phyloP scores from a whole-genome alignment of 129 eudicot species.

The Chrysanthemum lavandulifolium region DNA sequence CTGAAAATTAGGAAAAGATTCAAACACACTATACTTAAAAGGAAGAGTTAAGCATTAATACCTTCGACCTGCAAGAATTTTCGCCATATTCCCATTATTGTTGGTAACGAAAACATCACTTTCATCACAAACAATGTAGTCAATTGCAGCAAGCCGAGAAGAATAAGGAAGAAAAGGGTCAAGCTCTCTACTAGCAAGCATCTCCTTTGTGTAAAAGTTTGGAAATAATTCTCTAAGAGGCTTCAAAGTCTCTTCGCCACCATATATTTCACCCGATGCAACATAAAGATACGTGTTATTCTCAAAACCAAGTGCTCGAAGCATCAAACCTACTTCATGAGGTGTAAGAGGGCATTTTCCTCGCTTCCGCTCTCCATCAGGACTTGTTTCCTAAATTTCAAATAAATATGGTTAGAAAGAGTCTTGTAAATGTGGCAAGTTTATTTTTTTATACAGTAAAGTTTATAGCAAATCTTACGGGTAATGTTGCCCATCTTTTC shows the following conservation, averaged over 20 bases:
- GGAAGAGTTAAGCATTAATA: slow-evolving; percentile 25
- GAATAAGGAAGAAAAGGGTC: slow-evolving; percentile 80
- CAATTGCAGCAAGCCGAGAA: slow-evolving; percentile 91
- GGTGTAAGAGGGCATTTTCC: slow-evolving; percentile 98
- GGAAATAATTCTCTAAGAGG: slow-evolving; percentile 92
- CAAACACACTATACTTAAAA: neutral
- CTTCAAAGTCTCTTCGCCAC: slow-evolving; percentile 87
- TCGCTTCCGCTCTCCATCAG: slow-evolving; percentile 85
- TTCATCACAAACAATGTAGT: slow-evolving; percentile 89
- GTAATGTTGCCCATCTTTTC: slow-evolving; percentile 95
- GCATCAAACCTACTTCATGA: slow-evolving; percentile 90
- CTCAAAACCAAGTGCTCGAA: slow-evolving; percentile 81
- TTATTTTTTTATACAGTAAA: neutral
- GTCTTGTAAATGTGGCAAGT: neutral
- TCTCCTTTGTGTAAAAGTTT: slow-evolving; percentile 89
- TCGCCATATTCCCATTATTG: slow-evolving; percentile 96
- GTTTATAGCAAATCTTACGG: slow-evolving; percentile 50
- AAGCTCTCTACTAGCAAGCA: slow-evolving; percentile 71
- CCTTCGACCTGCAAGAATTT: slow-evolving; percentile 96
- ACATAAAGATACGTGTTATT: slow-evolving; percentile 81
- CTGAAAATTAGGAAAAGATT: neutral
- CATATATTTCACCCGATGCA: slow-evolving; percentile 97
- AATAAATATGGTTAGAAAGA: slow-evolving; percentile 1
- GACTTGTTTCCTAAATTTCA: slow-evolving; percentile 63
- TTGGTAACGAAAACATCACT: slow-evolving; percentile 93